Base-by-base conservation (phyloP, 345 rosid species). In the Pistacia vera region DNA sequence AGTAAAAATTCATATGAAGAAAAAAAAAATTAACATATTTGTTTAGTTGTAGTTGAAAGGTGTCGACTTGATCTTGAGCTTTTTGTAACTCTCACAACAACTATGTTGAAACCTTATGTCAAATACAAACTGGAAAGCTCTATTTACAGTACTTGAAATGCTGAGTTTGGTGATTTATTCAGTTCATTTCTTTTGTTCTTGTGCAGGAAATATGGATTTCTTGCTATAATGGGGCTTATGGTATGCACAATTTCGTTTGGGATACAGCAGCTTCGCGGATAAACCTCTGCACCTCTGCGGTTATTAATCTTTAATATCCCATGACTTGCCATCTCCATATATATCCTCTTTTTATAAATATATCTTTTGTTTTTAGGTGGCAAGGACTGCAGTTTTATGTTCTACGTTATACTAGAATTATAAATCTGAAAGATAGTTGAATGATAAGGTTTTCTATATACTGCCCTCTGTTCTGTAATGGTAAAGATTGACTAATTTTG, bases 231-330 rank as follows among this genome's bases (percentile, higher is more conserved):
- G 13, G 98, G 91, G 52, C 90, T 95, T 6, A 75, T 84, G 88
- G 38, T 80, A 8, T 93, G 96, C 89, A 90, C 92, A 10, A 83
- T 91, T 78, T 94, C 98, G 59, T 87, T 88, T 22, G 97, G 89
- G 3, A 76, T 91, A 63, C 83, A 75, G 78, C 91, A 88, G 41
- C 88, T 93, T 70, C 87, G 81, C 30, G 78, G 69, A 59, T 79
- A 35, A 83, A 65, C 48, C 17, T 28, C 16, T 48, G 28, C n/a
- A n/a, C n/a, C n/a, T n/a, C n/a, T n/a, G n/a, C n/a, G 14, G 68
- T 16, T 61, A 18, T 13, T 60, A 17, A 4, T 28, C 8, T 2
- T 41, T 4, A 41, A 14, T 49, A 30, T 73, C 13, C 11, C 66
- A 14, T 68, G 41, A 54, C n/a, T 54, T 54, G 6, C 5, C 17